phyloP scores from a whole-genome alignment of 2,329 filamentous ascomycete species.

The Penicillium freii region DNA sequence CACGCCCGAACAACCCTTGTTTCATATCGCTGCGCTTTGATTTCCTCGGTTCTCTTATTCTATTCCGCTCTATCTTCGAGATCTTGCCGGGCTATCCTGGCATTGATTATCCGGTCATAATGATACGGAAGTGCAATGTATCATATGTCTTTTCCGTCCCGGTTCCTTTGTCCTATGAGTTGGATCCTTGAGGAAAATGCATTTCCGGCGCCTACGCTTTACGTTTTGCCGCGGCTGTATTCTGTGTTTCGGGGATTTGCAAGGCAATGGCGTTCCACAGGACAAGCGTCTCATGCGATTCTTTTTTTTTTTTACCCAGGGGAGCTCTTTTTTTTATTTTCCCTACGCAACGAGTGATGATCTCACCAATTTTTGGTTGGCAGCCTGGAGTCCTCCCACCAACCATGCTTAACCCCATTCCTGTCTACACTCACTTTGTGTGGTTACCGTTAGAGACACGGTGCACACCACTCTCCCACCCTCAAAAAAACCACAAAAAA shows the following conservation, averaged over 20 bases:
- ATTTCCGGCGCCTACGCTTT: conserved; percentile 18
- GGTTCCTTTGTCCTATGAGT: neutral
- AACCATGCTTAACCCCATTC: neutral
- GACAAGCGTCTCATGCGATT: neutral
- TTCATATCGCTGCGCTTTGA: neutral
- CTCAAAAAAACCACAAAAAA: conserved; percentile 14
- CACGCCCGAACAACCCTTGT: neutral
- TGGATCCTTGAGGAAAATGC: conserved; percentile 12
- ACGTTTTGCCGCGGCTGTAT: conserved; percentile 4
- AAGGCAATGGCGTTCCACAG: conserved; percentile 21
- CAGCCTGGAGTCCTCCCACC: neutral
- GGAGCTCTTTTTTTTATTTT: neutral
- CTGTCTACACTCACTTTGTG: neutral
- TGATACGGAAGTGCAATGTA: conserved; percentile 28
- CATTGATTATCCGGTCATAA: conserved; percentile 17
- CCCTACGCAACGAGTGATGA: conserved; percentile 6
- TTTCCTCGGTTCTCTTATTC: neutral
- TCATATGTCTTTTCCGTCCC: conserved; percentile 27
- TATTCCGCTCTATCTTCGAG: neutral
- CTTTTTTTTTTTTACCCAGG: conserved; percentile 6
- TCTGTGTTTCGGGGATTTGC: conserved; percentile 13
- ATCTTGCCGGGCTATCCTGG: conserved; percentile 2
- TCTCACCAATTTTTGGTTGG: neutral
- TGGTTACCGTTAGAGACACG: neutral
- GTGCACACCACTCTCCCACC: neutral